Percentiles rank a stretch among this genome's conserved stretches.
Conservation (phyloP, 179 eudicot species). For the Silene vulgaris region DNA sequence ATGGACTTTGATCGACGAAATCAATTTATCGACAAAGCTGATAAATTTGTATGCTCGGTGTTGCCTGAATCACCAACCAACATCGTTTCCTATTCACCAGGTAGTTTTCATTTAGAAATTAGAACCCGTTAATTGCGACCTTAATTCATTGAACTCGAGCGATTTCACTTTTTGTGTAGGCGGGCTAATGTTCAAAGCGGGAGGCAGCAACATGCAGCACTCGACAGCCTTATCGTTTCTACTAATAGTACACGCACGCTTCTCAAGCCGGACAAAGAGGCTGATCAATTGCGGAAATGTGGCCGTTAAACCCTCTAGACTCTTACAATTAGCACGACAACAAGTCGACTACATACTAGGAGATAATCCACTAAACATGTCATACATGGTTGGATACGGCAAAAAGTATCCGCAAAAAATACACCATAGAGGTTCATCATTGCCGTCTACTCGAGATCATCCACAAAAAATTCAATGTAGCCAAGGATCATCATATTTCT, state of each 20-base stretch:
- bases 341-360: slow-evolving; percentile 59
- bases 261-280: slow-evolving; percentile 27
- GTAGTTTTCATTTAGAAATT: slow-evolving; percentile 2
- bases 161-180: slow-evolving; percentile 21
- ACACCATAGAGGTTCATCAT: slow-evolving; percentile 51
- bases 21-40: slow-evolving; percentile 38
- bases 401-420: slow-evolving; percentile 42
- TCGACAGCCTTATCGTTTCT: slow-evolving; percentile 48
- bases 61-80: slow-evolving; percentile 55
- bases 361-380: slow-evolving; percentile 51
- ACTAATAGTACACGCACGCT: slow-evolving; percentile 40
- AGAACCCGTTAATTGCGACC: no score
- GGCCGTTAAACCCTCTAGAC: slow-evolving; percentile 15
- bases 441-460: slow-evolving; percentile 33
- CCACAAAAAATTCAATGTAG: slow-evolving; percentile 28
- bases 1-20: slow-evolving; percentile 29
- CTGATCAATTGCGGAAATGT: slow-evolving; percentile 27
- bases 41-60: slow-evolving; percentile 48
- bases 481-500: slow-evolving; percentile 33
- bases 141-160: no score
- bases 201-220: slow-evolving; percentile 46
- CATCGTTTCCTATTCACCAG: slow-evolving; percentile 41
- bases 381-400: slow-evolving; percentile 72
- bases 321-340: slow-evolving; percentile 25
- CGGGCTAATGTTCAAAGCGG: slow-evolving; percentile 50